Conservation (phyloP, 2,329 filamentous ascomycete genomes). For the Dichotomopilus funicola region DNA sequence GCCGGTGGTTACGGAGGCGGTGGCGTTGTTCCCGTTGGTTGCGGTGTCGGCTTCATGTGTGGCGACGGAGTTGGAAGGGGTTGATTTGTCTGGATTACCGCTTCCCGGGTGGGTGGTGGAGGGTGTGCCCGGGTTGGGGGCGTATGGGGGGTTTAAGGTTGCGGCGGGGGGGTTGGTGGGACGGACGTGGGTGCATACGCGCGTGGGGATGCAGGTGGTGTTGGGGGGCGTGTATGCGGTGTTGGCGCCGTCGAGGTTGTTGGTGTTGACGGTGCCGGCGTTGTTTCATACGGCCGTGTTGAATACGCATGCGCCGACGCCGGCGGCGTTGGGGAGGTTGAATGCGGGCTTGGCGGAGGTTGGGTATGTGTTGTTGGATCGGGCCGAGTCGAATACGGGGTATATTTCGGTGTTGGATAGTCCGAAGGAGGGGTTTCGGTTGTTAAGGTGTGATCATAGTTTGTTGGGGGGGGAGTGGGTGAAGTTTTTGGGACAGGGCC, state of each 20-base stretch:
- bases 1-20: conserved; percentile 64
- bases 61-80: conserved; percentile 57
- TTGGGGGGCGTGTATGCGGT: conserved; percentile 59
- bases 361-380: conserved; percentile 70
- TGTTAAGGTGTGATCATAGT: conserved; percentile 90
- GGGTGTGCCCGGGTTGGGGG: conserved; percentile 57
- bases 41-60: conserved; percentile 57
- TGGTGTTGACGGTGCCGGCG: conserved; percentile 64
- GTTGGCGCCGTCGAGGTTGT: conserved; percentile 60
- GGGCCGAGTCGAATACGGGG: conserved; percentile 80
- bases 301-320: conserved; percentile 67
- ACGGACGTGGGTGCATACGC: conserved; percentile 56
- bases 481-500: conserved; percentile 43
- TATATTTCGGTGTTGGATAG: conserved; percentile 89
- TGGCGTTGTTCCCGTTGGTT: conserved; percentile 66
- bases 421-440: conserved; percentile 60
- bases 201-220: conserved; percentile 64
- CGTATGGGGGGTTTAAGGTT: conserved; percentile 59
- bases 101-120: conserved; percentile 55
- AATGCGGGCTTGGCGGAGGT: conserved; percentile 59
- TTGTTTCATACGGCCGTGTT: conserved; percentile 62
- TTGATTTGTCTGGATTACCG: conserved; percentile 42
- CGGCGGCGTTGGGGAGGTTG: conserved; percentile 52
- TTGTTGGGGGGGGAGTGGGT: conserved; percentile 90
- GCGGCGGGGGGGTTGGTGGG: conserved; percentile 50